These are phyloP conservation scores for Otatea glauca DNA, from an alignment of 176 grass and related monocot genomes.

Conservation along the genomic window DNA sequence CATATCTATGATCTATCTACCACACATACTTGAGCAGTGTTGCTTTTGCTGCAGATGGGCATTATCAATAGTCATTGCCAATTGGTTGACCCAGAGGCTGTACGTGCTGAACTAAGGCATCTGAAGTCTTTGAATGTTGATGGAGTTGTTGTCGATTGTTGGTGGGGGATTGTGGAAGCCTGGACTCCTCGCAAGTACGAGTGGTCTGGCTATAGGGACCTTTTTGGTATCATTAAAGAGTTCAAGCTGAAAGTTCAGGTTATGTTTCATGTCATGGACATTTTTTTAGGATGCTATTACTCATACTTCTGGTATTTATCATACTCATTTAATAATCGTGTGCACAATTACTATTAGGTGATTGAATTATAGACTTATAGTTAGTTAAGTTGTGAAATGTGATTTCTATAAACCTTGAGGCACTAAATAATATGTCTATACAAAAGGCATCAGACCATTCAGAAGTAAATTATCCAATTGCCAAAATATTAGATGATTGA, in stretches of 20 bases:
- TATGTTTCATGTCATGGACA: constrained; percentile 19
- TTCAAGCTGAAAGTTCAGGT: constrained; percentile 95
- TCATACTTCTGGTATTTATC: neutral
- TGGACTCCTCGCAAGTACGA: constrained; percentile 89
- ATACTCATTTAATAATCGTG: neutral
- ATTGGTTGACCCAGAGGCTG: constrained; percentile 71
- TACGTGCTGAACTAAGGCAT: constrained; percentile 75
- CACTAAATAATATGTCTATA: neutral
- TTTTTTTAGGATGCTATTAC: constrained; percentile 8
- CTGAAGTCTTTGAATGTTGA: constrained; percentile 87
- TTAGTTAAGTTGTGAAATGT: neutral
- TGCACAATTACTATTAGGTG: neutral
- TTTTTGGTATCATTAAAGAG: constrained; percentile 93
- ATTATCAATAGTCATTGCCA: constrained; percentile 83
- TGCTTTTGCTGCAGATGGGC: constrained; percentile 61
- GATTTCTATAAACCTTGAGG: neutral
- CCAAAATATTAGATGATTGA: neutral
- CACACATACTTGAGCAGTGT: constrained; percentile 31
- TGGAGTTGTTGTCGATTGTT: constrained; percentile 86
- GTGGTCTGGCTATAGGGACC: constrained; percentile 93
- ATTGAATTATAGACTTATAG: neutral
- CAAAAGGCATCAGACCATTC: neutral
- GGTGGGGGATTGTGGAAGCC: constrained; percentile 95
- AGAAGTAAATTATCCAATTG: constrained; percentile 5
- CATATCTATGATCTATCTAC: neutral